Evolutionary conservation across 176 grass and related monocot genomes (phyloP), one percentile per base, ranked within the genome.

Genomic region (Miscanthus lutarioriparius): DNA sequence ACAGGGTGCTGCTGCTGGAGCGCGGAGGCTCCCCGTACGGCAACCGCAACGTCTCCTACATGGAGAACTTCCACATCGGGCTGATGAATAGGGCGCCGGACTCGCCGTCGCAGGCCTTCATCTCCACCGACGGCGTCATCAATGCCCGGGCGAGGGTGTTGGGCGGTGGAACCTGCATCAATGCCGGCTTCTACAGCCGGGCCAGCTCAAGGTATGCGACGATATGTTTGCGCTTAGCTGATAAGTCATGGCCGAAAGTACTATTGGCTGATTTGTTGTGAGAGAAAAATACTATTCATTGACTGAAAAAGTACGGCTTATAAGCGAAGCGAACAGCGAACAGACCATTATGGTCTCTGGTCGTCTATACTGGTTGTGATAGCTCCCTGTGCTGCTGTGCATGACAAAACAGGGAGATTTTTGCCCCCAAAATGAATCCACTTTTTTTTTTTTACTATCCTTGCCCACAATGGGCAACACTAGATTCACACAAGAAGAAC

Each of bases 41-140:
- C 54, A 94, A 97, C 65, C 87, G 78, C 66, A 97, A 97, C 85
- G 56, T 97, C 64, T 90, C 94, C 0, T 90, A 84, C 72, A 30
- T 97, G 65, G 77, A 92, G 76, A 97, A 97, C 84, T 97, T 97
- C 82, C 94, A 94, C 79, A 94, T 94, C 25, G 85, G 87, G 70
- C 89, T 92, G 6, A 70, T 80, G 70, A 88, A 97, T 10, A 72
- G 66, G 80, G 88, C 94, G 28, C 89, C 91, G 0, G 74, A 82
- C 13, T 94, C 94, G 10, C 54, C 94, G 16, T 75, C 94, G 10
- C 94, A 97, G 70, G 16, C 82, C 39, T 97, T 97, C 75, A 69
- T 97, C 88, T 93, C 91, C 85, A 92, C 94, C 22, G 94, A 97
- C 23, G 94, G 94, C 11, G 94, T 97, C 74, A 92, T 97, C 84